Evolutionary conservation across 768 basidiomycete species (phyloP).

Genomic region (Phylloporus sp.): DNA sequence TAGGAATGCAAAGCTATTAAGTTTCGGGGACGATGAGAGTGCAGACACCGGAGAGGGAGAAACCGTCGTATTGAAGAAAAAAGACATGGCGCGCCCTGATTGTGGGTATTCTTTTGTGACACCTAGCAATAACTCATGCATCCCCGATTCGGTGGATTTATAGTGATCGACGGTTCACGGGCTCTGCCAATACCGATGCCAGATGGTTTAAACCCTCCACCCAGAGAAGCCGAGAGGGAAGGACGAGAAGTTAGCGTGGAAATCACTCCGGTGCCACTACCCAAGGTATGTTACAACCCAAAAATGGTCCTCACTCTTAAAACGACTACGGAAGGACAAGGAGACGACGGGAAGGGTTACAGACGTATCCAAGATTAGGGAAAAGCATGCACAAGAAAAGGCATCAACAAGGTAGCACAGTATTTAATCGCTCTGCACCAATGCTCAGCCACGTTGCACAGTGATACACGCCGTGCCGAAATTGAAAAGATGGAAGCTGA

Average conservation of each 20-base stretch:
- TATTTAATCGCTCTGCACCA: background rate
- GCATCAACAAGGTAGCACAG: slow-evolving; percentile 50
- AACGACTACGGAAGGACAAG: background rate
- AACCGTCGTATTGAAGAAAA: slow-evolving; percentile 60
- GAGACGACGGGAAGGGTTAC: slow-evolving; percentile 25
- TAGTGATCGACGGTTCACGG: slow-evolving; percentile 23
- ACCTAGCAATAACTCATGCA: background rate
- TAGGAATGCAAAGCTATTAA: slow-evolving; percentile 86
- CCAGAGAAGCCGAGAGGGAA: slow-evolving; percentile 1
- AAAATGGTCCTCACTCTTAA: background rate
- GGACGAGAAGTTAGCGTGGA: background rate
- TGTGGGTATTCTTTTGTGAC: slow-evolving; percentile 43
- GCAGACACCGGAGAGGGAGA: slow-evolving; percentile 56
- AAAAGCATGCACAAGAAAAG: slow-evolving; percentile 71
- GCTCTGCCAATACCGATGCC: slow-evolving; percentile 8
- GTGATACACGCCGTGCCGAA: slow-evolving; percentile 64
- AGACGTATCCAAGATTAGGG: slow-evolving; percentile 70
- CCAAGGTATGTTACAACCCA: slow-evolving; percentile 16
- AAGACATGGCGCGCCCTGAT: slow-evolving; percentile 80
- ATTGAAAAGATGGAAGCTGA: slow-evolving; percentile 88
- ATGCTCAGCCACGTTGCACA: slow-evolving; percentile 25
- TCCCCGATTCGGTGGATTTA: slow-evolving; percentile 3
- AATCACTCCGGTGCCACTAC: background rate
- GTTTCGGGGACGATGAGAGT: slow-evolving; percentile 78
- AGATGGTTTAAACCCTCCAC: slow-evolving; percentile 2